Evolutionary conservation across 1,284 basidiomycete genomes (phyloP).

Genomic region (Kwoniella shivajii): DNA sequence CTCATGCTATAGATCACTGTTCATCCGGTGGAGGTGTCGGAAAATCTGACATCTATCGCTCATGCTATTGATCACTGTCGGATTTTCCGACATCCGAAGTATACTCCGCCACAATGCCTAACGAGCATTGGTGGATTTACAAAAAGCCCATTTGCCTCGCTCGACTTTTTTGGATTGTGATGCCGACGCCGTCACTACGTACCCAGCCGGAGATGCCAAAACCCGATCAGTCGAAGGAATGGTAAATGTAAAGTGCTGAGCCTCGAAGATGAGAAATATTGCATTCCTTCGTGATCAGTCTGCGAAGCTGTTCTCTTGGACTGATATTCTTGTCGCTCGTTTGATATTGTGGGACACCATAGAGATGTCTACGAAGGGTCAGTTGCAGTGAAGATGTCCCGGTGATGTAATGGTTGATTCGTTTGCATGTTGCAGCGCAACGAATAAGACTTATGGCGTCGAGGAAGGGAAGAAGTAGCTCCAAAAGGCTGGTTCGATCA

Average conservation of each 20-base stretch:
- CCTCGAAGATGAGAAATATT: background rate
- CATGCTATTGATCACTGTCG: too few species aligned
- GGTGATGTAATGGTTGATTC: background rate
- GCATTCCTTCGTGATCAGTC: background rate
- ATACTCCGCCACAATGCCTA: too few species aligned
- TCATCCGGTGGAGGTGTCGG: too few species aligned
- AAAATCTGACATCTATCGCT: too few species aligned
- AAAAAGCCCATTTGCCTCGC: too few species aligned
- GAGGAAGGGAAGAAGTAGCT: background rate
- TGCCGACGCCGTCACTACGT: too few species aligned
- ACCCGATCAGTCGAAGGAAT: background rate
- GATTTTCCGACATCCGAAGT: too few species aligned
- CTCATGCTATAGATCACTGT: too few species aligned
- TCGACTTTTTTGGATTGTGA: too few species aligned
- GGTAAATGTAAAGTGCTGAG: background rate
- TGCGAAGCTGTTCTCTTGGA: background rate
- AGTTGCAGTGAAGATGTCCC: background rate
- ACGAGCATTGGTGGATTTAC: too few species aligned
- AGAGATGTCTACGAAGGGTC: background rate
- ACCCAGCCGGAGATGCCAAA: background rate
- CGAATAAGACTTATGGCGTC: background rate
- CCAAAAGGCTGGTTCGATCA: too few species aligned
- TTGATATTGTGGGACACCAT: background rate
- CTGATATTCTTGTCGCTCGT: background rate
- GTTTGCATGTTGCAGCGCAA: background rate